A percentile compares a stretch with the other conserved stretches of the same genome.
Evolutionary conservation across 345 rosid species (phyloP).

Genomic region (Hevea brasiliensis): DNA sequence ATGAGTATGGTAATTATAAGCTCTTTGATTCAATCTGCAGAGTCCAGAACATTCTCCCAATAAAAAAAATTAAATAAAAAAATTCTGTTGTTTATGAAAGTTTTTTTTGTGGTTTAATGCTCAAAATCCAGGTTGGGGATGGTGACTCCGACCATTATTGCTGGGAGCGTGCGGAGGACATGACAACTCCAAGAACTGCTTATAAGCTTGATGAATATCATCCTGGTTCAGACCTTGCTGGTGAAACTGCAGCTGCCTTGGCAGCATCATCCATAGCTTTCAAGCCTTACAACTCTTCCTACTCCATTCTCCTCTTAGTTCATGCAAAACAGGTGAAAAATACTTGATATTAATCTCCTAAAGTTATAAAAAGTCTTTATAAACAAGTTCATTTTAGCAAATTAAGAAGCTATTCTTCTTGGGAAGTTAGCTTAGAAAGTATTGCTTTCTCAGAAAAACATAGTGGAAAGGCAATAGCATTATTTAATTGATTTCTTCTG

Average conservation of each 20-base stretch:
- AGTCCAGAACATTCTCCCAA: no score
- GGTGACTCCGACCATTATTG: slow-evolving; percentile 85
- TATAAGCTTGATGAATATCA: slow-evolving; percentile 62
- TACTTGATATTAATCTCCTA: background rate
- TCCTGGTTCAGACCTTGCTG: slow-evolving; percentile 85
- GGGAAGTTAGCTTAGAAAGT: no score
- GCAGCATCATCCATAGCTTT: slow-evolving; percentile 82
- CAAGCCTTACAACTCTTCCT: slow-evolving; percentile 74
- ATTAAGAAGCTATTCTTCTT: no score
- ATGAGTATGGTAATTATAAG: no score
- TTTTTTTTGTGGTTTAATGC: no score
- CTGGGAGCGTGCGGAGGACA: slow-evolving; percentile 88
- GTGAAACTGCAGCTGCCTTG: slow-evolving; percentile 80
- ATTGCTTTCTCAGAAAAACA: no score
- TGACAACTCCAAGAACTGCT: slow-evolving; percentile 81
- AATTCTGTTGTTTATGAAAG: no score
- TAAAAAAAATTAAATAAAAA: no score
- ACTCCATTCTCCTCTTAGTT: slow-evolving; percentile 53
- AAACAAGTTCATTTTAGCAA: no score
- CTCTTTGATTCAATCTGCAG: no score
- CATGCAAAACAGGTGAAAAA: slow-evolving; percentile 69
- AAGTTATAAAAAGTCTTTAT: no score
- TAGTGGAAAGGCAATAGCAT: no score
- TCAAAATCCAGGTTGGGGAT: slow-evolving; percentile 63
- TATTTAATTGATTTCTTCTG: background rate